A percentile compares a stretch with the other conserved stretches of the same genome.
Evolutionary conservation across 768 basidiomycete genomes (phyloP).

Genomic region (Pholiota microspora): DNA sequence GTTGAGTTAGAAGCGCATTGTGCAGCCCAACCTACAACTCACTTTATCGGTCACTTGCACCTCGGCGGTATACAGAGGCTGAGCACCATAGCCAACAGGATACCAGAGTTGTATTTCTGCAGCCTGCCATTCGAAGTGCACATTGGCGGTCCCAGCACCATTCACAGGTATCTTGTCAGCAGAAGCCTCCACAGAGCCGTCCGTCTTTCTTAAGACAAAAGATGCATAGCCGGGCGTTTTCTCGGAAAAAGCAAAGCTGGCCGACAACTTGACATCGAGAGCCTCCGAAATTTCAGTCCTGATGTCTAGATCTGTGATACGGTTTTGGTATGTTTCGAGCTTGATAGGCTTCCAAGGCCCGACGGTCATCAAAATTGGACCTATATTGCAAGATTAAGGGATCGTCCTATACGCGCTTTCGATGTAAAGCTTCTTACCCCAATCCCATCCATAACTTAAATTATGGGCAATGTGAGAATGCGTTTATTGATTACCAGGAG

Average conservation of each 20-base stretch:
- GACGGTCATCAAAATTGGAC: conserved; percentile 81
- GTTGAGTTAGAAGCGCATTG: background rate
- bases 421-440: conserved; percentile 50
- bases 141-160: conserved; percentile 32
- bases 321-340: conserved; percentile 64
- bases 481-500: background rate
- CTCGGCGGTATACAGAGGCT: conserved; percentile 71
- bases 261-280: conserved; percentile 50
- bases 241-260: conserved; percentile 41
- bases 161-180: conserved; percentile 32
- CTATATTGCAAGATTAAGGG: conserved; percentile 28
- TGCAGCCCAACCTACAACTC: conserved; percentile 18
- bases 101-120: conserved; percentile 81
- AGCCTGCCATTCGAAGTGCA: conserved; percentile 47
- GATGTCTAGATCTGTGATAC: conserved; percentile 66
- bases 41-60: conserved; percentile 57
- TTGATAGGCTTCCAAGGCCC: conserved; percentile 86
- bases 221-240: conserved; percentile 36
- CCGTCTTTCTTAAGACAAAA: conserved; percentile 46
- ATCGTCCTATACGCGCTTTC: background rate
- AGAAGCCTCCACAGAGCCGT: conserved; percentile 45
- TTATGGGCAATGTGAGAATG: background rate
- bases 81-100: conserved; percentile 78
- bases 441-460: conserved; percentile 85
- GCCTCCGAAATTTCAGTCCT: conserved; percentile 54